These are phyloP conservation scores for Epichloe gansuensis DNA, from an alignment of 2,329 filamentous ascomycete genomes.

Conservation along the genomic window DNA sequence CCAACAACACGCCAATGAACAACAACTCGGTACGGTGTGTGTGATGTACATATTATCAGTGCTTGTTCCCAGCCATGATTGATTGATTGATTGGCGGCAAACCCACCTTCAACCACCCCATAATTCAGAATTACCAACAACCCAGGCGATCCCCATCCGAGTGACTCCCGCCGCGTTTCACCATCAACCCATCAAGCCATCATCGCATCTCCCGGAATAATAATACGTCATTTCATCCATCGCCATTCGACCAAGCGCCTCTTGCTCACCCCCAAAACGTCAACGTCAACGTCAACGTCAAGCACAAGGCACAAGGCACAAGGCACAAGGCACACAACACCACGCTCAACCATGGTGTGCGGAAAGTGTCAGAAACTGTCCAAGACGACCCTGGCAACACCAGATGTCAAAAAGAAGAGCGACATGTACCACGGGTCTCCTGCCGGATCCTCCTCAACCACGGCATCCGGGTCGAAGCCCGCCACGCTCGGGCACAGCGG, in stretches of 20 bases:
- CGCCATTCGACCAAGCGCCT: neutral
- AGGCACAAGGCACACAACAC: neutral
- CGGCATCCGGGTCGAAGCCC: conserved; percentile 28
- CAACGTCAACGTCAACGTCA: neutral
- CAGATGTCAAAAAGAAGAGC: conserved; percentile 52
- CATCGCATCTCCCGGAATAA: neutral
- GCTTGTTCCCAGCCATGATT: too few relatives aligned
- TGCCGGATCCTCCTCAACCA: conserved; percentile 25
- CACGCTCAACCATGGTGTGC: conserved; percentile 42
- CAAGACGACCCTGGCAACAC: conserved; percentile 48
- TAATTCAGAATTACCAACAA: neutral
- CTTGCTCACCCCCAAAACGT: too few relatives aligned
- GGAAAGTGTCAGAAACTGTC: conserved; percentile 49
- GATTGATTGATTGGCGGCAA: neutral
- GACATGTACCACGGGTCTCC: conserved; percentile 54
- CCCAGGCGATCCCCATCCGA: neutral
- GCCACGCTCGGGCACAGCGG: conserved; percentile 45
- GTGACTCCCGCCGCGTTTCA: neutral
- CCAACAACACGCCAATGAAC: too few relatives aligned
- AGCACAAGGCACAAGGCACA: neutral
- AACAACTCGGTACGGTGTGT: too few relatives aligned
- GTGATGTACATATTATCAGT: too few relatives aligned
- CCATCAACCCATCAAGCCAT: neutral
- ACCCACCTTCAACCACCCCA: neutral
- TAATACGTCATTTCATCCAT: neutral